phyloP scores from a whole-genome alignment of 805 yeast genomes.

The Metschnikowia amazonensis region DNA sequence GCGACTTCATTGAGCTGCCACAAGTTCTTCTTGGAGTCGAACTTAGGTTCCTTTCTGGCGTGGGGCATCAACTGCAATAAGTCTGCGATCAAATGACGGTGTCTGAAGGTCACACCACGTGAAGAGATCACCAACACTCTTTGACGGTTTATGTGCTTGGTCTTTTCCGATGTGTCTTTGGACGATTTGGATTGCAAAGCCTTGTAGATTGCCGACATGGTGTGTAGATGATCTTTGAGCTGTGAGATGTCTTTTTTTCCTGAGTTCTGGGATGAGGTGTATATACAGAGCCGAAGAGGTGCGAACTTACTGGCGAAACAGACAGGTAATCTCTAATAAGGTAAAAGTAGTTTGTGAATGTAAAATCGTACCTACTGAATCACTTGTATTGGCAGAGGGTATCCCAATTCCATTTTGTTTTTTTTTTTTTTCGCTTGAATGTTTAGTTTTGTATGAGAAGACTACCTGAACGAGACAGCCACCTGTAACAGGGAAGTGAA shows the following conservation, averaged over 20 bases:
- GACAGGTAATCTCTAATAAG: not conserved
- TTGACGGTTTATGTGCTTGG: slow-evolving; percentile 76
- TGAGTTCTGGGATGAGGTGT: slow-evolving; percentile 3
- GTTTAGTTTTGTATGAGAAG: too few relatives aligned
- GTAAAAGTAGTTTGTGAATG: too few relatives aligned
- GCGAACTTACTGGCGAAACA: not conserved
- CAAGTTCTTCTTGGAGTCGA: slow-evolving; percentile 87
- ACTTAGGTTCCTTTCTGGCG: slow-evolving; percentile 91
- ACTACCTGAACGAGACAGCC: too few relatives aligned
- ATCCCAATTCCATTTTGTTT: too few relatives aligned
- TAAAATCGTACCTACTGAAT: not conserved
- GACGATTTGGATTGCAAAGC: slow-evolving; percentile 45
- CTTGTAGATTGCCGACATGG: slow-evolving; percentile 45
- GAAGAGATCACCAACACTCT: slow-evolving; percentile 86
- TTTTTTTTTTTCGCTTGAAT: too few relatives aligned
- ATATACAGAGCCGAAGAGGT: slow-evolving; percentile 7
- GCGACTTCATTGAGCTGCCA: slow-evolving; percentile 92
- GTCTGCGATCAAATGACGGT: slow-evolving; percentile 89
- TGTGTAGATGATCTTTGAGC: slow-evolving; percentile 5
- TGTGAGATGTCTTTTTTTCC: not conserved
- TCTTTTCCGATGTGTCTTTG: slow-evolving; percentile 44
- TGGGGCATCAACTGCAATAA: slow-evolving; percentile 80
- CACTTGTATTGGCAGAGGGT: not conserved
- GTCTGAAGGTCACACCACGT: slow-evolving; percentile 92
- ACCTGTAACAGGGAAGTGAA: too few relatives aligned